These are phyloP conservation scores for Lepidopterella palustris DNA, from an alignment of 495 filamentous ascomycete genomes.

Conservation along the genomic window DNA sequence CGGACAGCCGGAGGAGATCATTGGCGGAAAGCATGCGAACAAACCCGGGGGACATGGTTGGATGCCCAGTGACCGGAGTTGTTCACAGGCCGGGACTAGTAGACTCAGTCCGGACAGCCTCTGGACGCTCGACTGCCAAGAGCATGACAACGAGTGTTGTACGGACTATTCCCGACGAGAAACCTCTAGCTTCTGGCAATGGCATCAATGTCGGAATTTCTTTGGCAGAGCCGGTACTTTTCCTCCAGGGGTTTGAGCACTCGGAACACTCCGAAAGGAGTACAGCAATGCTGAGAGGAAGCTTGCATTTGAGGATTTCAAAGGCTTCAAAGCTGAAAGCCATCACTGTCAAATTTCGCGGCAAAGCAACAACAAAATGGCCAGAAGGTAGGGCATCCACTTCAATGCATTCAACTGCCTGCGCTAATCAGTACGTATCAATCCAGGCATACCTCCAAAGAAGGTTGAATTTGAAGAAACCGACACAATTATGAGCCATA, in stretches of 20 bases:
- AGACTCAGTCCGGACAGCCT: slow-evolving; percentile 15
- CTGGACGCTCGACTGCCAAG: slow-evolving; percentile 13
- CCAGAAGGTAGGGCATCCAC: slow-evolving; percentile 63
- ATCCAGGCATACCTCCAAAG: slow-evolving; percentile 74
- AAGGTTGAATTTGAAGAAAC: slow-evolving; percentile 80
- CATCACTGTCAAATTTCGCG: slow-evolving; percentile 79
- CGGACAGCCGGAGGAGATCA: slow-evolving; percentile 24
- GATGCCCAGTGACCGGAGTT: slow-evolving; percentile 4
- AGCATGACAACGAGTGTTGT: slow-evolving; percentile 17
- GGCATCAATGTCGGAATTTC: slow-evolving; percentile 42
- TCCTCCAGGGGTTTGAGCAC: slow-evolving; percentile 86
- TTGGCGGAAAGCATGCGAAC: slow-evolving; percentile 21
- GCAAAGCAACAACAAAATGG: slow-evolving; percentile 88
- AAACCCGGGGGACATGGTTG: slow-evolving; percentile 19
- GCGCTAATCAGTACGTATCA: slow-evolving; percentile 1
- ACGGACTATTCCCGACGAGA: slow-evolving; percentile 38
- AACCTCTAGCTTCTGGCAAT: slow-evolving; percentile 46
- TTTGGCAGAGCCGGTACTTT: slow-evolving; percentile 84
- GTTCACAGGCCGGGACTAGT: slow-evolving; percentile 19
- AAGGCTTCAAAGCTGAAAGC: slow-evolving; percentile 94
- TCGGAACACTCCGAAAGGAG: slow-evolving; percentile 58
- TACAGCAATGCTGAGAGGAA: slow-evolving; percentile 80
- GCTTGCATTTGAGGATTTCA: slow-evolving; percentile 70
- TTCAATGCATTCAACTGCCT: not conserved
- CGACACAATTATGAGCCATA: slow-evolving; percentile 68